Evolutionary conservation across 495 filamentous ascomycete genomes (phyloP).

Genomic region (Bombardia bombarda): DNA sequence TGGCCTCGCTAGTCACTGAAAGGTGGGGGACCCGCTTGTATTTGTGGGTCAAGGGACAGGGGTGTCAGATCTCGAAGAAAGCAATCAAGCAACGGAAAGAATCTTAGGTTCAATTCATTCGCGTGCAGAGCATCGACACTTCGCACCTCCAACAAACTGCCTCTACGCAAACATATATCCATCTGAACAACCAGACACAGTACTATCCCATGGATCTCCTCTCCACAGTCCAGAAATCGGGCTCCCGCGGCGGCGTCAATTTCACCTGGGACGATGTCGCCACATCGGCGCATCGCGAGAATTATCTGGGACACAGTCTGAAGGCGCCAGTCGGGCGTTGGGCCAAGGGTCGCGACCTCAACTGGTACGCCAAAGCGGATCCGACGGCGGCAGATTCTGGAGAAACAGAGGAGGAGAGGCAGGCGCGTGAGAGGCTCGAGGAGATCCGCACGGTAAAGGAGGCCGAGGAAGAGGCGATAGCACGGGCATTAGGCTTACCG

Average conservation of each 20-base stretch:
- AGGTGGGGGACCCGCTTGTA: too few relatives aligned
- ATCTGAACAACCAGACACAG: too few relatives aligned
- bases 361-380: slow-evolving; percentile 79
- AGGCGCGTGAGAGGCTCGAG: slow-evolving; percentile 60
- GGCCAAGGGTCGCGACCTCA: slow-evolving; percentile 81
- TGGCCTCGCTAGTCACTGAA: too few relatives aligned
- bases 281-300: slow-evolving; percentile 79
- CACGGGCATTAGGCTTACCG: slow-evolving; percentile 71
- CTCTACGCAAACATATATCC: too few relatives aligned
- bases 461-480: slow-evolving; percentile 85
- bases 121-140: too few relatives aligned
- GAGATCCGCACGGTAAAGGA: slow-evolving; percentile 80
- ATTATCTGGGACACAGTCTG: slow-evolving; percentile 92
- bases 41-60: too few relatives aligned
- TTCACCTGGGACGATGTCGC: slow-evolving; percentile 97
- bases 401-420: slow-evolving; percentile 54
- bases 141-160: too few relatives aligned
- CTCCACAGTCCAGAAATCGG: slow-evolving; percentile 84
- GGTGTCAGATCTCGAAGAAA: too few relatives aligned
- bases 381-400: slow-evolving; percentile 31
- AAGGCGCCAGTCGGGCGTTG: slow-evolving; percentile 96
- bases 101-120: too few relatives aligned
- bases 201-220: slow-evolving; percentile 77
- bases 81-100: too few relatives aligned
- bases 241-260: slow-evolving; percentile 86